A percentile compares a stretch with the other conserved stretches of the same genome.
phyloP scores from a whole-genome alignment of 805 yeast species.

The Vanderwaltozyma yarrowii region DNA sequence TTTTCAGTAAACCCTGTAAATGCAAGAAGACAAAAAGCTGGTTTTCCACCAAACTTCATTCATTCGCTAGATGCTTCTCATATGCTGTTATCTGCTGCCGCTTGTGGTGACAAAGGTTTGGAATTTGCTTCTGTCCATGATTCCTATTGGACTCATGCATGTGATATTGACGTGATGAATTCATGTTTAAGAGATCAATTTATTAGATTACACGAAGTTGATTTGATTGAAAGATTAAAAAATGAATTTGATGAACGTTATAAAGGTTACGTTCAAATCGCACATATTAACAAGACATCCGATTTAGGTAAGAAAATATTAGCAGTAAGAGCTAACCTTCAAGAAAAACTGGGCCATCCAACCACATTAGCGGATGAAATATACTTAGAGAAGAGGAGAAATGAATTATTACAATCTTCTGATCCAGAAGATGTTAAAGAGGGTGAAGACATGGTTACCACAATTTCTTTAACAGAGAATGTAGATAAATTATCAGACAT shows the following conservation, averaged over 20 bases:
- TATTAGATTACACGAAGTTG: constrained; percentile 63
- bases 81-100: constrained; percentile 81
- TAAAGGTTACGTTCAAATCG: constrained; percentile 53
- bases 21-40: constrained; percentile 80
- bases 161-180: constrained; percentile 68
- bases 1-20: constrained; percentile 73
- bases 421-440: constrained; percentile 38
- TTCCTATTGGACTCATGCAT: constrained; percentile 96
- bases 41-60: constrained; percentile 91
- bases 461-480: constrained; percentile 47
- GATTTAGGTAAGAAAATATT: constrained; percentile 42
- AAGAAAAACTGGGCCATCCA: constrained; percentile 40
- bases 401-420: constrained; percentile 40
- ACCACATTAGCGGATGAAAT: constrained; percentile 66
- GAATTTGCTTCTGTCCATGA: constrained; percentile 94
- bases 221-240: constrained; percentile 59
- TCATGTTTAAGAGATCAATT: constrained; percentile 63
- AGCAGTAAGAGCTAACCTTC: constrained; percentile 39
- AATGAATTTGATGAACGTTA: constrained; percentile 79
- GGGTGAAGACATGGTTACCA: constrained; percentile 54
- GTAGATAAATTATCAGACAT: constrained; percentile 17
- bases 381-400: constrained; percentile 55
- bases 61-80: constrained; percentile 96
- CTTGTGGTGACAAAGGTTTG: constrained; percentile 54
- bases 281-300: constrained; percentile 42